These are phyloP conservation scores for Isatis tinctoria DNA, from an alignment of 345 rosid species.

Conservation along the genomic window DNA sequence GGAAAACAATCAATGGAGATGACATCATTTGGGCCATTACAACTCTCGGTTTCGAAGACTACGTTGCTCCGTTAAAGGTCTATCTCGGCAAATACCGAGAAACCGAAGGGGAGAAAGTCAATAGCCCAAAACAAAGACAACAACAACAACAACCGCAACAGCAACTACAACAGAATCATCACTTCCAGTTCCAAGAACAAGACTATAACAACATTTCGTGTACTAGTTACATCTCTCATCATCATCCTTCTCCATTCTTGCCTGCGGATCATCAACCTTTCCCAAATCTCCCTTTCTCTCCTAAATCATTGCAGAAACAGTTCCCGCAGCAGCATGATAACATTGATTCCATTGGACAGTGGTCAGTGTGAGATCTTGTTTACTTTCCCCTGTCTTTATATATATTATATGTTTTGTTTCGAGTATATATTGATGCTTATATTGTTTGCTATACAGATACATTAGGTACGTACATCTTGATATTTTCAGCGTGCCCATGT, in stretches of 20 bases:
- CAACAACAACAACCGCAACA: constrained; percentile 26
- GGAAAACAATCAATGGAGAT: constrained; percentile 72
- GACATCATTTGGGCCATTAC: constrained; percentile 78
- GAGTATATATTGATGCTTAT: constrained; percentile 7
- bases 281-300: constrained; percentile 49
- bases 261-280: constrained; percentile 45
- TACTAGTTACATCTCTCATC: constrained; percentile 40
- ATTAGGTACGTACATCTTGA: constrained; percentile 9
- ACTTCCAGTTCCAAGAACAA: constrained; percentile 29
- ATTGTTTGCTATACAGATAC: constrained; percentile 11
- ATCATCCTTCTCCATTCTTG: constrained; percentile 35
- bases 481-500: background rate
- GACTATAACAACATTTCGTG: constrained; percentile 31
- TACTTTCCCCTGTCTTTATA: background rate
- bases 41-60: constrained; percentile 66
- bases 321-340: constrained; percentile 64
- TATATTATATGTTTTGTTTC: background rate
- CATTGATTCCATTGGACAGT: constrained; percentile 23
- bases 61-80: constrained; percentile 48
- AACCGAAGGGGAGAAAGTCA: constrained; percentile 60
- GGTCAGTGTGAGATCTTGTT: background rate
- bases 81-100: constrained; percentile 58
- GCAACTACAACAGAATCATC: constrained; percentile 34
- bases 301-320: constrained; percentile 55
- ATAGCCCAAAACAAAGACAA: constrained; percentile 53